Percentiles rank a stretch among this genome's conserved stretches.
These are phyloP conservation scores for Hsuehochloa calcarea DNA, from an alignment of 176 grass and related monocot species.

Conservation along the genomic window DNA sequence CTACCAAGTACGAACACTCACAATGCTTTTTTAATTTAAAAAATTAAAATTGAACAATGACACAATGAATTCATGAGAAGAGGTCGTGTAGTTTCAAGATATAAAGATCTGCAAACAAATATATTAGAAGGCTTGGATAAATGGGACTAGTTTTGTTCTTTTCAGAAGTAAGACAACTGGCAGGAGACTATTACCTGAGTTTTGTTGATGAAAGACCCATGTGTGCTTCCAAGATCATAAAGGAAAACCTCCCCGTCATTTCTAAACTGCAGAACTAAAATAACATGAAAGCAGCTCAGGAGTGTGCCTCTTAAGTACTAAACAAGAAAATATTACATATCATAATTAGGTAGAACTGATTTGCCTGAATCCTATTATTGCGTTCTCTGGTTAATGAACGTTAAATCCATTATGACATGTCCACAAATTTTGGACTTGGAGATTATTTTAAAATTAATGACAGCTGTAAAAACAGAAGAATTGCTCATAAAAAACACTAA, in stretches of 20 bases:
- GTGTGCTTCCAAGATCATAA: conserved; percentile 93
- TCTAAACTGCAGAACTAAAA: conserved; percentile 92
- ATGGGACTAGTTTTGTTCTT: not conserved
- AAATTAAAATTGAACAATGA: not conserved
- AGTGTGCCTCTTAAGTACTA: conserved; percentile 8
- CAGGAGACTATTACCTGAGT: conserved; percentile 55
- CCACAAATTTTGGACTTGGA: not conserved
- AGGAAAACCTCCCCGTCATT: conserved; percentile 68
- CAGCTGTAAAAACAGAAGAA: not conserved
- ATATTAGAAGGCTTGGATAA: not conserved
- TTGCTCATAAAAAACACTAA: not conserved
- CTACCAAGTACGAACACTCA: not conserved
- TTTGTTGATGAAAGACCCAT: conserved; percentile 94
- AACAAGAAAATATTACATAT: conserved; percentile 19
- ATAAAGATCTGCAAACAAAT: conserved; percentile 5
- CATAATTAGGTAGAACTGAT: not conserved
- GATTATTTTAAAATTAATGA: not conserved
- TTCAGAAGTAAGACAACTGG: not conserved
- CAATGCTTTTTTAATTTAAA: not conserved
- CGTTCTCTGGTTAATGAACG: not conserved
- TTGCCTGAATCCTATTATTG: not conserved
- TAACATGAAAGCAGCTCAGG: conserved; percentile 21
- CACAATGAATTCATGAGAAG: not conserved
- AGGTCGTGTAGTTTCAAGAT: not conserved
- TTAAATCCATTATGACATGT: not conserved